phyloP scores from a whole-genome alignment of 2,329 filamentous ascomycete genomes.

The Dryadomyces quercus-mongolicae region DNA sequence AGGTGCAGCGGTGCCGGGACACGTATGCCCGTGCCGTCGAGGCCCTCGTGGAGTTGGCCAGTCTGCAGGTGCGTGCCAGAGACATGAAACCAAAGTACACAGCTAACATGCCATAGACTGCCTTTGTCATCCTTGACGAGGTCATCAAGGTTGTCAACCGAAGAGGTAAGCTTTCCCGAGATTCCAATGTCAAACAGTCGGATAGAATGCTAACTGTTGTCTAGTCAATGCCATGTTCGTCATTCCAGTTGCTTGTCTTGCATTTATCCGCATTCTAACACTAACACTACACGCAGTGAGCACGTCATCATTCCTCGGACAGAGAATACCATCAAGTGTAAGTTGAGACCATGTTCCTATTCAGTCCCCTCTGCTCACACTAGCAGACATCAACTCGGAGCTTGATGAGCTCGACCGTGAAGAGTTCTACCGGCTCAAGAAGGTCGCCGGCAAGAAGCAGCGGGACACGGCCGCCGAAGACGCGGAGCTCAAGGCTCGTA shows the following conservation, averaged over 20 bases:
- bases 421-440: conserved; percentile 96
- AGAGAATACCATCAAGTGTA: conserved; percentile 98
- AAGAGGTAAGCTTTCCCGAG: conserved; percentile 50
- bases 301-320: conserved; percentile 96
- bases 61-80: conserved; percentile 52
- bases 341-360: conserved; percentile 14
- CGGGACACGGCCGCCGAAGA: conserved; percentile 61
- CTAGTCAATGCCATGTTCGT: conserved; percentile 83
- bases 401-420: conserved; percentile 95
- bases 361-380: not conserved
- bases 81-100: not conserved
- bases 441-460: conserved; percentile 79
- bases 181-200: no score
- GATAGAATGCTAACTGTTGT: conserved; percentile 15
- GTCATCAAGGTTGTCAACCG: conserved; percentile 99
- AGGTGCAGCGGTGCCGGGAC: conserved; percentile 88
- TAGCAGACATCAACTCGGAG: conserved; percentile 84
- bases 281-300: conserved; percentile 37
- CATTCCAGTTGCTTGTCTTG: not conserved
- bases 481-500: conserved; percentile 64
- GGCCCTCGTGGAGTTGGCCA: conserved; percentile 87
- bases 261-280: conserved; percentile 3
- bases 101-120: conserved; percentile 44
- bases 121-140: conserved; percentile 95
- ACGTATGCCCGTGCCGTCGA: conserved; percentile 94